A percentile compares a stretch with the other conserved stretches of the same genome.
Conservation (phyloP, 73 alveolate genomes). For the Uronychia setigera region DNA sequence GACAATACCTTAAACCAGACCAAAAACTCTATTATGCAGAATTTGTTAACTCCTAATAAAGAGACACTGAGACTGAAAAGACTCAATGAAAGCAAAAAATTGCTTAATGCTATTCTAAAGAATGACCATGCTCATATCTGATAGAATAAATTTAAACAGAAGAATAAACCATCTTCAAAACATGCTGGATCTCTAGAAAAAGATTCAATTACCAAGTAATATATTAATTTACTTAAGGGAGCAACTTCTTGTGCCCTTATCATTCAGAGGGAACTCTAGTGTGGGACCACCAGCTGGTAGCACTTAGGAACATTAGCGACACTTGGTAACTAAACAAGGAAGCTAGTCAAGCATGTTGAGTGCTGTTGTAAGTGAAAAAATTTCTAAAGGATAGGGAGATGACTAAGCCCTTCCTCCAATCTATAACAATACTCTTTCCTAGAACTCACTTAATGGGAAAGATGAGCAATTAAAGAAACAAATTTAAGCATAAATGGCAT, state of each 20-base stretch:
- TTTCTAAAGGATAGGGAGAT: not conserved
- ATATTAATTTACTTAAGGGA: not conserved
- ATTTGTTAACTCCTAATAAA: not conserved
- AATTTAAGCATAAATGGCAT: not conserved
- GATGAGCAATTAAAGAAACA: not conserved
- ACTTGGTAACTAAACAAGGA: not conserved
- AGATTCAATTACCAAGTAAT: not conserved
- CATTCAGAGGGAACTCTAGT: not conserved
- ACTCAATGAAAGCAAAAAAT: not conserved
- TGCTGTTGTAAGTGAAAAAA: not conserved
- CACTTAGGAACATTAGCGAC: not conserved
- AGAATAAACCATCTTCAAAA: not conserved
- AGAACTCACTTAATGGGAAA: not conserved
- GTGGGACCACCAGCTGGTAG: not conserved
- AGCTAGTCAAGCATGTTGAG: not conserved
- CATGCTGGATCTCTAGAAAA: no score
- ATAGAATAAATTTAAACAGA: not conserved
- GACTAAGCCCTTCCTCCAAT: not conserved
- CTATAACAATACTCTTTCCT: not conserved
- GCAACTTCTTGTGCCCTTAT: not conserved
- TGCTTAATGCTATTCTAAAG: not conserved
- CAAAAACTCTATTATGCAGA: not conserved
- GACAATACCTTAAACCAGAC: no score
- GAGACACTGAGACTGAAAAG: not conserved
- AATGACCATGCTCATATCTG: not conserved